These are phyloP conservation scores for Themeda triandra DNA, from an alignment of 176 grass and related monocot genomes.

Conservation along the genomic window DNA sequence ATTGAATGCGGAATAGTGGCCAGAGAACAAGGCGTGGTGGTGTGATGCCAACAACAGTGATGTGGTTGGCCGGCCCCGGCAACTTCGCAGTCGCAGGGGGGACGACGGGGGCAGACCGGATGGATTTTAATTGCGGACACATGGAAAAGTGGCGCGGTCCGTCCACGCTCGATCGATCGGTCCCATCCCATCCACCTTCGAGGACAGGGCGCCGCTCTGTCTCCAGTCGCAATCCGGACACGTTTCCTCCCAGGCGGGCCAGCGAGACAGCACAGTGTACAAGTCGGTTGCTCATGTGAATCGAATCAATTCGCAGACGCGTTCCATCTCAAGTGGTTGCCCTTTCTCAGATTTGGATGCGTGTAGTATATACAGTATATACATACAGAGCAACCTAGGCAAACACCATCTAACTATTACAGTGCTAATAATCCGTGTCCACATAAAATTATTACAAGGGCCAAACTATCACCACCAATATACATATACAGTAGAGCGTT, in stretches of 20 bases:
- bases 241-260: not conserved
- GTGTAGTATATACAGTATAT: too few species aligned
- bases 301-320: not conserved
- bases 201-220: not conserved
- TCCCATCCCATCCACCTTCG: not conserved
- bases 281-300: not conserved
- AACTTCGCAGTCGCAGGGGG: not conserved
- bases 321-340: too few species aligned
- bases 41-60: slow-evolving; percentile 59
- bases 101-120: not conserved
- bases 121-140: slow-evolving; percentile 22
- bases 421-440: too few species aligned
- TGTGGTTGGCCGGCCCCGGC: slow-evolving; percentile 34
- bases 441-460: too few species aligned
- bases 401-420: too few species aligned
- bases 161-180: not conserved
- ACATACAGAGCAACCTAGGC: too few species aligned
- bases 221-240: not conserved
- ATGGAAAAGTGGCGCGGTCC: not conserved
- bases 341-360: too few species aligned
- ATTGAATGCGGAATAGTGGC: slow-evolving; percentile 80
- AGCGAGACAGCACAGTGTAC: not conserved
- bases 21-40: slow-evolving; percentile 47
- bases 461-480: too few species aligned
- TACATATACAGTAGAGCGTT: too few species aligned